Base-by-base conservation (phyloP, 2,329 filamentous ascomycete genomes). In the Ophiostoma quercus region DNA sequence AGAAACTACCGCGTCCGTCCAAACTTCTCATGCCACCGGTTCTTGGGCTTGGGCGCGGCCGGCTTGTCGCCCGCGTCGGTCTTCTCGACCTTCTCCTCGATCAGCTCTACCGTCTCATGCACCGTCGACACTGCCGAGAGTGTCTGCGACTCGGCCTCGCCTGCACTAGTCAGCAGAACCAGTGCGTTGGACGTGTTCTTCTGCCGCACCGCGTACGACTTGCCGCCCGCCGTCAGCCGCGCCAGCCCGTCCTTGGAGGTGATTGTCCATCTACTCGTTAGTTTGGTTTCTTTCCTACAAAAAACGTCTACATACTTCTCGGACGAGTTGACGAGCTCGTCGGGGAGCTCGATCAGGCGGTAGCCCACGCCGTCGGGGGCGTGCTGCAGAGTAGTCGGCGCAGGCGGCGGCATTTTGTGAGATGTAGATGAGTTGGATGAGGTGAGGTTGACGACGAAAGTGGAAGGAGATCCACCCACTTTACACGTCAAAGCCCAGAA, bases 181-280 rank as follows among this genome's bases (percentile, higher is more conserved):
- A 90, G 80, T n/a, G 85, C 84, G 75, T 90, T 90, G 65, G 87
- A 90, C 0, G 87, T 89, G 76, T 89, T 89, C 76, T 89, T 89
- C 75, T 89, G 87, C 39, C 85, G 85, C 66, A 90, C 81, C 6
- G 82, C 82, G 78, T 88, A 90, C 19, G 82, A 84, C 74, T 82
- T 84, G 68, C 79, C 77, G 3, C 81, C 82, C 0, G 83, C 82
- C 74, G 79, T 83, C 69, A 89, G 81, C 60, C 88, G 76, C 34
- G 86, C 86, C 14, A 84, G 14, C 83, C 81, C 73, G 83, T 81
- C 65, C 86, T 78, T 68, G 85, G 78, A 3, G 84, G 86, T 71
- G 4, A 63, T 22, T 11, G 62, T 72, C 75, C 70, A 78, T 73
- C 51, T 73, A 73, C 0, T 1, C 14, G 11, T 34, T 5, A 22